Evolutionary conservation across 2,329 filamentous ascomycete species (phyloP), one percentile per base, ranked within the genome.

Genomic region (Penicillium polonicum): DNA sequence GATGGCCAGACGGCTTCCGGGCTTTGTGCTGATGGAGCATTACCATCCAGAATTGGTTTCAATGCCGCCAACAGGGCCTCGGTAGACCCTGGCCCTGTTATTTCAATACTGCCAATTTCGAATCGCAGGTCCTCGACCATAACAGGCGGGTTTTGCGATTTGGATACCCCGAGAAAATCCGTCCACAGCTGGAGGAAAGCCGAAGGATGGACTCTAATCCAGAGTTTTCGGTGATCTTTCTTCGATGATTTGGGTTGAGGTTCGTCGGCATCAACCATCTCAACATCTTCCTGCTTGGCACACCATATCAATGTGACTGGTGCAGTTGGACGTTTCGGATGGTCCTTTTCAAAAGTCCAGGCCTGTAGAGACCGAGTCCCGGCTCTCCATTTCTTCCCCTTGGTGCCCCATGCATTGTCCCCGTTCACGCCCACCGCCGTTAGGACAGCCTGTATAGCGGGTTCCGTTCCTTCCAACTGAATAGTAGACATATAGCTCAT

Each of bases 401-500:
- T 85, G 3, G 77, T 78, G 25, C 83, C 84, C 85, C 87, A 91
- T 17, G 82, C 80, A 15, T 85, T 80, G 21, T 85, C 81, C 1
- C 73, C 72, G 45, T 78, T 78, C 44, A 91, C 74, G 1, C 89
- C 87, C 2, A 96, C 66, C 5, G 80, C 81, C 67, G 80, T 85
- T 35, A 97, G 72, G 10, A 93, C 79, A 38, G 83, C 82, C 55
- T 86, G 79, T 41, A 96, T 77, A 52, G 87, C 87, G 31, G 78
- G 74, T 41, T 84, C 78, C 15, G 80, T 77, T 0, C 92, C 94
- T 64, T 88, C 87, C 4, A 97, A 72, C 15, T 88, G 83, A 63
- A 97, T 88, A 1, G 91, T 96, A 65, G 90, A 90, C 79, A 94
- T 89, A 72, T 97, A 99, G 72, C 92, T 97, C 80, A 86, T 90